Evolutionary conservation across 2,329 filamentous ascomycete genomes (phyloP), one percentile per base, ranked within the genome.

Genomic region (Colletotrichum tanaceti): DNA sequence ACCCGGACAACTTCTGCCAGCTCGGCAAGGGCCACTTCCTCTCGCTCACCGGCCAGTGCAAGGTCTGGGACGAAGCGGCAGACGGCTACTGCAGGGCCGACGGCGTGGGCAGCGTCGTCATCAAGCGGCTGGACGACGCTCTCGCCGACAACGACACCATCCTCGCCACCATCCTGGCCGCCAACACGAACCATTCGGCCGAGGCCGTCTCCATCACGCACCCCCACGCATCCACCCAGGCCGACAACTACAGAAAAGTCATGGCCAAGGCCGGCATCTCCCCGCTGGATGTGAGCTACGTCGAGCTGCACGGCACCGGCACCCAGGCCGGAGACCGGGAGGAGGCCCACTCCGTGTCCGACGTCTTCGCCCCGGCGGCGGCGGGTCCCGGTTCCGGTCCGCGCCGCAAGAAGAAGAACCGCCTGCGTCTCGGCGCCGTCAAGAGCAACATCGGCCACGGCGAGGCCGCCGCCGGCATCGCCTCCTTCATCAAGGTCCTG

Each of bases 51-150:
- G 72, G 74, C 59, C 73, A 38, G 55, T 63, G 28, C 10, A 59
- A 73, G 43, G 72, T 74, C 16, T 84, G 77, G 73, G 84, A 83
- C 70, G 71, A 72, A 4, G 73, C 43, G n/a, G n/a, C 81, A 4
- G 78, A 82, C 65, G 86, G 86, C 1, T 88, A 86, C 72, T 82
- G 78, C 0, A 78, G 85, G 79, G 84, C 70, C 4, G 72, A 74
- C n/a, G 73, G 73, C 4, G 73, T 80, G 20, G 81, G 75, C 0
- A 74, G 78, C 16, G 62, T 87, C 4, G 68, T 85, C 1, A 65
- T 87, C 5, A 87, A 86, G 73, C 77, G 75, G 0, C 74, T 86
- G 0, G 74, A 76, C 5, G 75, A 79, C 54, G 84, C 84, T 0
- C 52, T 85, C 2, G 68, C 72, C 13, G 83, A 83, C 59, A 79